Base-by-base conservation (phyloP, 176 grass and related monocot genomes). In the Eragrostis nindensis region DNA sequence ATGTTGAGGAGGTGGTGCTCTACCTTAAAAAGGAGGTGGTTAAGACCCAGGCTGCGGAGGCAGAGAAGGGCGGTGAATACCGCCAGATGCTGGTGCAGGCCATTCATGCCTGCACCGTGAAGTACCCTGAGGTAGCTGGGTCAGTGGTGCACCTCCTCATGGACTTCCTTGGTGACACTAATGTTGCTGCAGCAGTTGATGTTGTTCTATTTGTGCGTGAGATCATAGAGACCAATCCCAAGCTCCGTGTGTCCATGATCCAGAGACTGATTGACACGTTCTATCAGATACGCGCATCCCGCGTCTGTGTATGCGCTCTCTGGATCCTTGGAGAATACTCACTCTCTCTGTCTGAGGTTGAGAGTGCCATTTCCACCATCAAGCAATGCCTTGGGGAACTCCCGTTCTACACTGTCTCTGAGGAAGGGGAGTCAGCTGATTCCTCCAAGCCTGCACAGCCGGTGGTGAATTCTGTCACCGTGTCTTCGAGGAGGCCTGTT, bases 321-420 rank as follows among this genome's bases (percentile, higher is more conserved):
- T 94, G 92, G 92, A 94, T 94, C 59, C 84, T 94, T 19, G 92
- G 83, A 3, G 92, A 94, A 70, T 94, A 91, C 73, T 94, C 92
- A 13, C 89, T 94, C 29, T 91, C 86, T 0, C 73, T 89, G 24
- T 81, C 92, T 45, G 92, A 94, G 80, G 92, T 94, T 4, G 83
- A 94, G 70, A 83, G 76, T 4, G 89, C 92, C 24, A 82, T 91
- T 61, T 40, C 86, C 42, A 89, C 89, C 22, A 94, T 94, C 69
- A 94, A 86, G 74, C 92, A 94, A 64, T 84, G 89, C 61, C 48
- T 94, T 62, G 92, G 92, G 3, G 86, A 94, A 45, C 66, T 94
- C 12, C 92, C 92, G 2, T 91, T 91, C 70, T 89, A 70, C 80
- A 91, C 89, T 30, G 74, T 90, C 32, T 71, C 89, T 15, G 89